These are phyloP conservation scores for Aquilaria agallochum DNA, from an alignment of 441 rosid species.

Conservation along the genomic window DNA sequence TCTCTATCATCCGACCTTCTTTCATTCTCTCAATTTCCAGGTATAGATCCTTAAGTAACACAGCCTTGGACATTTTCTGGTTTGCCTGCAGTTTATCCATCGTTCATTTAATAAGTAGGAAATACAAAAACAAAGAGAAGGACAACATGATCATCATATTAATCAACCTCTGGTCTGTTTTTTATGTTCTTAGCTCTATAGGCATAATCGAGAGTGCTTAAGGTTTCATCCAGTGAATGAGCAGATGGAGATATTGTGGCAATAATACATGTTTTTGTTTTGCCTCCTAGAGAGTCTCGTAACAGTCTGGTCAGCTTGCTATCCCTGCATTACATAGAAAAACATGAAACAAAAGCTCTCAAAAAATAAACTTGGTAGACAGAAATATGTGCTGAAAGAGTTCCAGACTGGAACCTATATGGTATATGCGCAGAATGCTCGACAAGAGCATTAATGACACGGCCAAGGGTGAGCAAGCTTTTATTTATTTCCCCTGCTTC, in stretches of 20 bases:
- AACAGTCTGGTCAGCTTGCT: slow-evolving; percentile 93
- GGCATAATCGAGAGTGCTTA: slow-evolving; percentile 96
- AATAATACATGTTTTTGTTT: slow-evolving; percentile 93
- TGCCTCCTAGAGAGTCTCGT: slow-evolving; percentile 93
- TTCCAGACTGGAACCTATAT: slow-evolving; percentile 48
- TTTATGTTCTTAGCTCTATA: slow-evolving; percentile 89
- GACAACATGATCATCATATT: slow-evolving; percentile 12
- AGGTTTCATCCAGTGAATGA: slow-evolving; percentile 78
- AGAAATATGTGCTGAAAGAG: neutral
- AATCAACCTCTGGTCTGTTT: slow-evolving; percentile 90
- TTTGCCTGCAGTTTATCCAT: slow-evolving; percentile 60
- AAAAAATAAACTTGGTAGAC: slow-evolving; percentile 3
- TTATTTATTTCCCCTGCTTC: slow-evolving; percentile 98
- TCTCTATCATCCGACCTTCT: slow-evolving; percentile 55
- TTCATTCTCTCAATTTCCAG: slow-evolving; percentile 83
- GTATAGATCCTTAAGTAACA: slow-evolving; percentile 84
- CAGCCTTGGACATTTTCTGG: slow-evolving; percentile 83
- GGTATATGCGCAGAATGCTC: slow-evolving; percentile 97
- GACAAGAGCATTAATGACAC: slow-evolving; percentile 94
- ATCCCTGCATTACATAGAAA: slow-evolving; percentile 49
- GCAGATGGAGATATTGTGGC: slow-evolving; percentile 94
- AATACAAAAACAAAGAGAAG: slow-evolving; percentile 1
- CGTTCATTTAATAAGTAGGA: slow-evolving; percentile 14
- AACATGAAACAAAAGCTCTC: slow-evolving; percentile 9
- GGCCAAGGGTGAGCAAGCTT: slow-evolving; percentile 91